These are phyloP conservation scores for Usnea hakonensis DNA, from an alignment of 495 filamentous ascomycete genomes.

Conservation along the genomic window DNA sequence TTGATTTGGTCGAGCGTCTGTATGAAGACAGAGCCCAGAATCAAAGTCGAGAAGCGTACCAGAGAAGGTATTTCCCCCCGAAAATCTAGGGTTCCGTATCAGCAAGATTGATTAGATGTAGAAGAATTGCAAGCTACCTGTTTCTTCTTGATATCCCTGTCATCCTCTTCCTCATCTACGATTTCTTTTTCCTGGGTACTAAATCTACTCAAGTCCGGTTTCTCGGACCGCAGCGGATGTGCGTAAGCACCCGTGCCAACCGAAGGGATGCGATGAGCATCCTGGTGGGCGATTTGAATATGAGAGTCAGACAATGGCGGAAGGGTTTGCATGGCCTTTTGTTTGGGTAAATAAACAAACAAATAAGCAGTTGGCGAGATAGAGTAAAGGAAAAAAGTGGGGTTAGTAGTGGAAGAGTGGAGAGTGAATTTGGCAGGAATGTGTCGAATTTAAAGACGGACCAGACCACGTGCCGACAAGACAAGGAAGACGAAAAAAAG, in stretches of 20 bases:
- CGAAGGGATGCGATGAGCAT: background rate
- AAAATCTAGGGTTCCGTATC: constrained; percentile 12
- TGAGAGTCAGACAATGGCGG: background rate
- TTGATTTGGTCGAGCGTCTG: background rate
- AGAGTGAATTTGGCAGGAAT: too few species aligned
- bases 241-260: background rate
- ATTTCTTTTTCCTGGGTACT: constrained; percentile 11
- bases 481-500: background rate
- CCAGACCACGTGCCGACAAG: too few species aligned
- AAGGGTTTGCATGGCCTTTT: background rate
- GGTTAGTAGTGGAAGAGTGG: too few species aligned
- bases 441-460: too few species aligned
- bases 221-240: background rate
- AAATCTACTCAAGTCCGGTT: background rate
- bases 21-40: background rate
- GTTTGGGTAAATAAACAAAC: background rate
- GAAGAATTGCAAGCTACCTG: constrained; percentile 10
- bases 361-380: background rate
- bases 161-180: constrained; percentile 29
- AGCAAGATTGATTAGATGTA: background rate
- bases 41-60: constrained; percentile 3
- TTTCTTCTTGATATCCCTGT: constrained; percentile 22
- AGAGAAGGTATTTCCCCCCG: constrained; percentile 18
- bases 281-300: constrained; percentile 4
- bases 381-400: background rate